Percentiles rank a stretch among this genome's conserved stretches.
phyloP scores from a whole-genome alignment of 257 asterid species.

The Craterostigma plantagineum region DNA sequence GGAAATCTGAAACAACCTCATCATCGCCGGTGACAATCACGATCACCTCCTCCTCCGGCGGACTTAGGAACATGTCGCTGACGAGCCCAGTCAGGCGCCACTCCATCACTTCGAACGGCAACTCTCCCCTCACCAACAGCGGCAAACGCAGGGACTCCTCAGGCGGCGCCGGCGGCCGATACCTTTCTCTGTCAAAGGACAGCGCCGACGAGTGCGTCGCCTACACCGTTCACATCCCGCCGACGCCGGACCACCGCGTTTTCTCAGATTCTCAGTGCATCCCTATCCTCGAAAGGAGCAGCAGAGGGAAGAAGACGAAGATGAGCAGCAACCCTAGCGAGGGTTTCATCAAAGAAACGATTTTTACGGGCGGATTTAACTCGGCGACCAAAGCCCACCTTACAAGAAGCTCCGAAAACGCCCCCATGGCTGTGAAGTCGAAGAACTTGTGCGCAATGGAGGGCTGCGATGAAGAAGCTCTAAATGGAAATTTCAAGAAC shows the following conservation, averaged over 20 bases:
- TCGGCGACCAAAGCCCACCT: conserved; percentile 60
- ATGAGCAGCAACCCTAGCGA: conserved; percentile 28
- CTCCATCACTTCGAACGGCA: too few species aligned
- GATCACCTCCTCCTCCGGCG: conserved; percentile 62
- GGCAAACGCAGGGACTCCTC: conserved; percentile 26
- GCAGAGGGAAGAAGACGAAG: conserved; percentile 24
- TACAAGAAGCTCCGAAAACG: conserved; percentile 37
- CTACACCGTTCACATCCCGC: conserved; percentile 82
- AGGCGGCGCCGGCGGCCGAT: conserved; percentile 32
- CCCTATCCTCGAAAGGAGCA: conserved; percentile 16
- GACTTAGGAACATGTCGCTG: conserved; percentile 29
- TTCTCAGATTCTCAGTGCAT: conserved; percentile 29
- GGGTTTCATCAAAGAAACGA: conserved; percentile 52
- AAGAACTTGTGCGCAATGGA: conserved; percentile 45
- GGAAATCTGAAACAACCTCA: conserved; percentile 44
- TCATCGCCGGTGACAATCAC: conserved; percentile 78
- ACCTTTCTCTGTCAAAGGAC: conserved; percentile 56
- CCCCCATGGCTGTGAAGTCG: conserved; percentile 22
- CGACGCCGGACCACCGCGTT: conserved; percentile 50
- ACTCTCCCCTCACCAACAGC: conserved; percentile 34
- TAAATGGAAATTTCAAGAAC: conserved; percentile 17
- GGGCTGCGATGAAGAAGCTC: conserved; percentile 62
- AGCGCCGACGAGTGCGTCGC: conserved; percentile 61
- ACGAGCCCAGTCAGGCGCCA: conserved; percentile 73
- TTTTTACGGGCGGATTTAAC: conserved; percentile 76